These are phyloP conservation scores for Seiridium unicorne DNA, from an alignment of 2,329 filamentous ascomycete species.

Conservation along the genomic window DNA sequence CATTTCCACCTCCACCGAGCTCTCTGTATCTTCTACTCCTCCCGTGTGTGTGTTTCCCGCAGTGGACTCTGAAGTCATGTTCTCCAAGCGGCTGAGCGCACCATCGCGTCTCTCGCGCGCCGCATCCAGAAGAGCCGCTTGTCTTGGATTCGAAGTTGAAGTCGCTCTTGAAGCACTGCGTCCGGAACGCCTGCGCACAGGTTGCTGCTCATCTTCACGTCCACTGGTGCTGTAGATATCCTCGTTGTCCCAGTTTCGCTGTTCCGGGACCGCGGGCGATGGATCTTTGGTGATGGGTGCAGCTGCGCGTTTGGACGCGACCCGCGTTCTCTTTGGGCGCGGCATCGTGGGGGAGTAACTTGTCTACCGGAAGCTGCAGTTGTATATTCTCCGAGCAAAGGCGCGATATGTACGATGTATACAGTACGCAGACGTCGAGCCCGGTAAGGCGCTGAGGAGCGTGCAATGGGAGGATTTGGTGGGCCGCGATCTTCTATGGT, in stretches of 20 bases:
- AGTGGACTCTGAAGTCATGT: constrained; percentile 26
- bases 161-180: background rate
- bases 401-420: background rate
- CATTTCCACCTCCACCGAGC: constrained; percentile 17
- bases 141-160: constrained; percentile 12
- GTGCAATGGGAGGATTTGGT: background rate
- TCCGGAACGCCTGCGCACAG: background rate
- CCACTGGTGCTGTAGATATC: constrained; percentile 31
- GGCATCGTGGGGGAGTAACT: constrained; percentile 19
- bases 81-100: constrained; percentile 27
- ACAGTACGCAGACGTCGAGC: background rate
- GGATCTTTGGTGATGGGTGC: constrained; percentile 7
- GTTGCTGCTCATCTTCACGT: constrained; percentile 25
- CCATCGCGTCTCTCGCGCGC: constrained; percentile 26
- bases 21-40: constrained; percentile 13
- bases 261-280: constrained; percentile 5
- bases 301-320: constrained; percentile 20
- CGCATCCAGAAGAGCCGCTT: constrained; percentile 17
- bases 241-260: constrained; percentile 16
- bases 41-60: constrained; percentile 12
- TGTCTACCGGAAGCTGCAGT: background rate
- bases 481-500: constrained; percentile 4
- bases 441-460: background rate
- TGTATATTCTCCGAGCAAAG: background rate
- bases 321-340: constrained; percentile 23